Evolutionary conservation across 228 moss, liverwort and hornwort genomes (phyloP).

Genomic region (Sphagnum fallax): DNA sequence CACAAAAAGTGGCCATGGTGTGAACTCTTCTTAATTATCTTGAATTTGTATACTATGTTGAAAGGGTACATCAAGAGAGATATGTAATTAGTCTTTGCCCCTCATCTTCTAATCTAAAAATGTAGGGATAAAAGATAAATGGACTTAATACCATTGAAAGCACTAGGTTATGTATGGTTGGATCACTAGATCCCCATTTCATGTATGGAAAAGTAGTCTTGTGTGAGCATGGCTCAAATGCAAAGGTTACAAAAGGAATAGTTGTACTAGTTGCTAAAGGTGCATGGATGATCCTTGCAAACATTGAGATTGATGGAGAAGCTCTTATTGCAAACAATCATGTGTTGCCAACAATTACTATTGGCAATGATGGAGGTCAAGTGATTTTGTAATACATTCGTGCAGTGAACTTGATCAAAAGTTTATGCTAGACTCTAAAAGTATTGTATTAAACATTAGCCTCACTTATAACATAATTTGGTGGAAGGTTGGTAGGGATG

Average conservation of each 20-base stretch:
- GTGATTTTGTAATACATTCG: conserved; percentile 37
- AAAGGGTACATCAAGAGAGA: not conserved
- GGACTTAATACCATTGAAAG: conserved; percentile 25
- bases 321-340: conserved; percentile 50
- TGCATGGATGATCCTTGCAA: conserved; percentile 35
- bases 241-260: conserved; percentile 24
- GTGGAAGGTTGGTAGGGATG: too few species aligned
- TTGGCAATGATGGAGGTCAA: conserved; percentile 29
- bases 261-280: conserved; percentile 28
- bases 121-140: conserved; percentile 21
- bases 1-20: too few species aligned
- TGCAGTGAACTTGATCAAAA: conserved; percentile 12
- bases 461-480: conserved; percentile 16
- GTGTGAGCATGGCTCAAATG: conserved; percentile 26
- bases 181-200: conserved; percentile 32
- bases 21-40: too few species aligned
- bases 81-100: conserved; percentile 9
- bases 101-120: conserved; percentile 32
- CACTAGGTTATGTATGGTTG: conserved; percentile 36
- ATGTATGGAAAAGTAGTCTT: conserved; percentile 52
- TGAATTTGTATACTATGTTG: too few species aligned
- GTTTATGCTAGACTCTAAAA: conserved; percentile 22
- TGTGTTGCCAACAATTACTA: conserved; percentile 44
- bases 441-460: conserved; percentile 32
- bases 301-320: conserved; percentile 49